A percentile compares a stretch with the other conserved stretches of the same genome.
phyloP scores from a whole-genome alignment of 345 rosid genomes.

The Reutealis trisperma region DNA sequence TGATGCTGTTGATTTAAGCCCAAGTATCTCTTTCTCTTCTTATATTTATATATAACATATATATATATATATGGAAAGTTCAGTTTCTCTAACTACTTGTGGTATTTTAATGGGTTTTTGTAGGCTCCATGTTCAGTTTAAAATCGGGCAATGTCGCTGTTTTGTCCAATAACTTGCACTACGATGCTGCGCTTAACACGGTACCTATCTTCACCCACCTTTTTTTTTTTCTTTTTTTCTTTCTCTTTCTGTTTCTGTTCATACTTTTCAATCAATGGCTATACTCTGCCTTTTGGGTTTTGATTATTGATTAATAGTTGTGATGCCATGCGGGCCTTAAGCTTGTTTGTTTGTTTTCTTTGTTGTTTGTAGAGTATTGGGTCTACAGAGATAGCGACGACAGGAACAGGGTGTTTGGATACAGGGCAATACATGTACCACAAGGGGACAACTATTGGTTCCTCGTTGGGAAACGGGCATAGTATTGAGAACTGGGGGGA shows the following conservation, averaged over 20 bases:
- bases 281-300: not conserved
- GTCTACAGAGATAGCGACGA: slow-evolving; percentile 35
- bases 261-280: not conserved
- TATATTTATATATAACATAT: not conserved
- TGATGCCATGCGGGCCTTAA: not conserved
- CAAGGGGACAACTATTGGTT: slow-evolving; percentile 47
- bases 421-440: slow-evolving; percentile 59
- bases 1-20: slow-evolving; percentile 69
- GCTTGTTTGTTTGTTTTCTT: slow-evolving; percentile 4
- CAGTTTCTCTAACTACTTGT: slow-evolving; percentile 5
- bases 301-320: not conserved
- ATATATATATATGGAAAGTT: not conserved
- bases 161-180: slow-evolving; percentile 54
- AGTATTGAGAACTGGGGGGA: slow-evolving; percentile 81
- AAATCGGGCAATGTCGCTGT: slow-evolving; percentile 57
- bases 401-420: slow-evolving; percentile 58
- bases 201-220: slow-evolving; percentile 41
- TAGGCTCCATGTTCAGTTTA: slow-evolving; percentile 59
- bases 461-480: slow-evolving; percentile 55
- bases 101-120: not conserved
- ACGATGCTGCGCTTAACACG: slow-evolving; percentile 59
- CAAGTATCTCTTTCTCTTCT: slow-evolving; percentile 50
- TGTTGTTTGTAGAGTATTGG: slow-evolving; percentile 35
- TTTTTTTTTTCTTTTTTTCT: not conserved
- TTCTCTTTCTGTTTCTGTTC: not conserved